Evolutionary conservation across 2,329 filamentous ascomycete genomes (phyloP).

Genomic region (Shiraia bambusicola): DNA sequence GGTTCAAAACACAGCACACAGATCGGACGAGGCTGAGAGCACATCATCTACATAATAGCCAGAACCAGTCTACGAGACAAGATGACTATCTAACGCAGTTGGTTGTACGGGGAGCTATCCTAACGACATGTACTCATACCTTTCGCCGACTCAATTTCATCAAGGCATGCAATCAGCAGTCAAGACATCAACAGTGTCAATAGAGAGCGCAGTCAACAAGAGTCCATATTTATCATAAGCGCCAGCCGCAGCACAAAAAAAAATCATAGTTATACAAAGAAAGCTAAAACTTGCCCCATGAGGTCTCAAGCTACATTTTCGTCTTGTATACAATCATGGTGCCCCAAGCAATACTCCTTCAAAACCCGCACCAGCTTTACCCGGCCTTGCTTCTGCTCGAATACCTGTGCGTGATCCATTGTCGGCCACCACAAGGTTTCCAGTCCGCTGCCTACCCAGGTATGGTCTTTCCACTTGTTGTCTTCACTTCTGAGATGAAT

Average conservation of each 20-base stretch:
- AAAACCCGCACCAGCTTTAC: conserved; percentile 28
- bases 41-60: conserved; percentile 1
- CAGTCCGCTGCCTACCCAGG: conserved; percentile 48
- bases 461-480: conserved; percentile 33
- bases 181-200: neutral
- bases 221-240: neutral
- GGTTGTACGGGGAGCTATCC: no score
- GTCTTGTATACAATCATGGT: conserved; percentile 4
- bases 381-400: conserved; percentile 30
- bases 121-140: no score
- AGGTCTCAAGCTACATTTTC: conserved; percentile 11
- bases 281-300: no score
- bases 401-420: conserved; percentile 64
- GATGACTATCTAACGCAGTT: conserved; percentile 3
- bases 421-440: conserved; percentile 62
- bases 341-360: conserved; percentile 21
- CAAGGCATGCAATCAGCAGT: neutral
- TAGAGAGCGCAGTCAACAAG: no score
- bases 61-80: neutral
- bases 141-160: no score
- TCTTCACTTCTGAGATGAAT: conserved; percentile 34
- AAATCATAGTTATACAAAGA: no score
- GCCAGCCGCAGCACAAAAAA: neutral
- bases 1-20: neutral
- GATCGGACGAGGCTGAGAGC: conserved; percentile 2